Evolutionary conservation across 495 filamentous ascomycete species (phyloP).

Genomic region (Hypoxylon fuscum): DNA sequence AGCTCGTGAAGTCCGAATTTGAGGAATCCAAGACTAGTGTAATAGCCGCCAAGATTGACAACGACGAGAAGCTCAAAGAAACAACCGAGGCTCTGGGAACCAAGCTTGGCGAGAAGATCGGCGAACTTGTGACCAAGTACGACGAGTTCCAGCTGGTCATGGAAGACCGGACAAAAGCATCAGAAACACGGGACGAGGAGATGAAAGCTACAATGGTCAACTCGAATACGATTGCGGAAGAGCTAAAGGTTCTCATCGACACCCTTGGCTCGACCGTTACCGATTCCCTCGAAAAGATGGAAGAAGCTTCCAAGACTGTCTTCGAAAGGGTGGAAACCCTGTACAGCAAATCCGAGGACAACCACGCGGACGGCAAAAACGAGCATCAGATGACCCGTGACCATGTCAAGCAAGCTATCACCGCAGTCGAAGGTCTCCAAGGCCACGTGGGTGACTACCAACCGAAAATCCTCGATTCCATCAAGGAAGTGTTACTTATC

Average conservation of each 20-base stretch:
- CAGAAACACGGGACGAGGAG: constrained; percentile 70
- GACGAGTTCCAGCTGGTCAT: constrained; percentile 77
- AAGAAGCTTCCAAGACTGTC: constrained; percentile 83
- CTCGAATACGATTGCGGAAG: constrained; percentile 82
- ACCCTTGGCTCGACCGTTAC: constrained; percentile 82
- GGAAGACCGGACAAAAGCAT: constrained; percentile 73
- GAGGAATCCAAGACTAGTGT: constrained; percentile 76
- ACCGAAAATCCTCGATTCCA: constrained; percentile 81
- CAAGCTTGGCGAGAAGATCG: constrained; percentile 83
- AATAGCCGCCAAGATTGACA: constrained; percentile 74
- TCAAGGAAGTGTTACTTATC: constrained; percentile 82
- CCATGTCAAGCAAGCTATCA: constrained; percentile 74
- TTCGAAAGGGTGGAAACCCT: constrained; percentile 81
- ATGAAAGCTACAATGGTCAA: constrained; percentile 73
- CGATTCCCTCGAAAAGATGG: constrained; percentile 84
- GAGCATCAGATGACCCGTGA: constrained; percentile 81
- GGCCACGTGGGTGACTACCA: constrained; percentile 79
- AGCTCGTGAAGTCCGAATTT: constrained; percentile 81
- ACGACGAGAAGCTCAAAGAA: constrained; percentile 78
- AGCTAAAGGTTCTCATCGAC: constrained; percentile 83
- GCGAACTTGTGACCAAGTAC: constrained; percentile 79
- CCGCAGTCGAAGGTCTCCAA: constrained; percentile 78
- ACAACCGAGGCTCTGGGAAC: constrained; percentile 72
- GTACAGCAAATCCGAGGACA: constrained; percentile 78
- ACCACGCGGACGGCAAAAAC: constrained; percentile 72